Conservation (phyloP, 2,329 filamentous ascomycete genomes). For the Bipolaris bicolor region DNA sequence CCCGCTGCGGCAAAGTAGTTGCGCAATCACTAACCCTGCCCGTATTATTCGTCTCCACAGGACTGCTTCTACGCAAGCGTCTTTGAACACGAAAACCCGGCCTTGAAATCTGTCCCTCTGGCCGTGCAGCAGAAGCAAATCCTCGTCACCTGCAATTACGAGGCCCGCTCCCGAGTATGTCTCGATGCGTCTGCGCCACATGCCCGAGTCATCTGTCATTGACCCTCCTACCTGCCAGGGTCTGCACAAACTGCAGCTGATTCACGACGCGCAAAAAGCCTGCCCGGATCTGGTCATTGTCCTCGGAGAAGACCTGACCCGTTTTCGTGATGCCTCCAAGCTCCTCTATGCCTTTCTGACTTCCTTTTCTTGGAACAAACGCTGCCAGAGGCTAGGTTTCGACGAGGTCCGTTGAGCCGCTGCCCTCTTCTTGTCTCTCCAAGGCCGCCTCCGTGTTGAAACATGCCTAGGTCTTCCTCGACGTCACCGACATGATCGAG, state of each 20-base stretch:
- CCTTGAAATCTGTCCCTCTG: constrained; percentile 73
- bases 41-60: constrained; percentile 43
- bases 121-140: constrained; percentile 94
- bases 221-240: constrained; percentile 41
- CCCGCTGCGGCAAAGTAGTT: constrained; percentile 13
- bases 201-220: constrained; percentile 6
- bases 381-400: constrained; percentile 82
- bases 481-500: constrained; percentile 84
- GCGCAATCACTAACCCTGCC: constrained; percentile 11
- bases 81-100: constrained; percentile 79
- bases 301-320: constrained; percentile 74
- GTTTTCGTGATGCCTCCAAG: constrained; percentile 87
- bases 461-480: constrained; percentile 65
- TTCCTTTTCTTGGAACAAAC: constrained; percentile 76
- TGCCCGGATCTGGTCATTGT: constrained; percentile 86
- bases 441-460: constrained; percentile 10
- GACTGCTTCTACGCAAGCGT: constrained; percentile 96
- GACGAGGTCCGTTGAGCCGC: constrained; percentile 70
- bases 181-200: constrained; percentile 5
- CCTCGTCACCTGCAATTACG: constrained; percentile 74
- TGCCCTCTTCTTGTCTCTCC: constrained; percentile 1
- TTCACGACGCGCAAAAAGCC: constrained; percentile 77
- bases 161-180: constrained; percentile 69
- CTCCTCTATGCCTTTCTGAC: constrained; percentile 75
- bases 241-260: constrained; percentile 81